phyloP scores from a whole-genome alignment of 192 early-diverging fungal species.

The Linnemannia zychae region DNA sequence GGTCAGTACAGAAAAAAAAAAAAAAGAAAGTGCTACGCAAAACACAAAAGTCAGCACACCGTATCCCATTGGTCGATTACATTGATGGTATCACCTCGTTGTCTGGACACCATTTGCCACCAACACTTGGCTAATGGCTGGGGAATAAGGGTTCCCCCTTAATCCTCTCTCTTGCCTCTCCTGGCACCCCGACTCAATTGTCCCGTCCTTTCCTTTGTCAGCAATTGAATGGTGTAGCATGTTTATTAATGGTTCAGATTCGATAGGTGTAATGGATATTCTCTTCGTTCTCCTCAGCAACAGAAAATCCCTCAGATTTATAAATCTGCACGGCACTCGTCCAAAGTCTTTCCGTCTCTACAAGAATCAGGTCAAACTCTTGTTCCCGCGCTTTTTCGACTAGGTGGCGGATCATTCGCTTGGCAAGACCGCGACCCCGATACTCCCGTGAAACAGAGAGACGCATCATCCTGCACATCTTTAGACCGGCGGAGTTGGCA shows the following conservation, averaged over 20 bases:
- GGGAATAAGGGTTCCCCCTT: neutral
- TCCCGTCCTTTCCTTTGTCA: neutral
- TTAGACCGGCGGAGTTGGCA: neutral
- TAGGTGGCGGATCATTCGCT: conserved; percentile 23
- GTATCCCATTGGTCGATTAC: neutral
- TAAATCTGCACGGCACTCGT: conserved; percentile 42
- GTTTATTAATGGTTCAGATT: neutral
- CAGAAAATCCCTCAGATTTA: conserved; percentile 18
- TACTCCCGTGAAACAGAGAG: conserved; percentile 24
- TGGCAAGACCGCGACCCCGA: conserved; percentile 42
- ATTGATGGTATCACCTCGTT: neutral
- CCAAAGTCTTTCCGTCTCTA: conserved; percentile 40
- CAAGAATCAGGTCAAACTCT: conserved; percentile 29
- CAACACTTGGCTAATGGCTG: neutral
- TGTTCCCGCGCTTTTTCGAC: conserved; percentile 12
- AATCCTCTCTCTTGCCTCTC: too few relatives aligned
- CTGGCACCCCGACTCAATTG: neutral
- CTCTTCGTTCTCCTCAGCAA: conserved; percentile 22
- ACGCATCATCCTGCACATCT: conserved; percentile 43
- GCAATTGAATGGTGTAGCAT: neutral
- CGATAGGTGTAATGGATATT: conserved; percentile 30
- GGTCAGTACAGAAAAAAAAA: conserved; percentile 11
- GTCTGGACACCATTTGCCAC: neutral
- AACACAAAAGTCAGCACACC: neutral
- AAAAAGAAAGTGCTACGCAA: neutral